Evolutionary conservation across 1,284 basidiomycete genomes (phyloP), one percentile per base, ranked within the genome.

Genomic region (Dichomitus squalens): DNA sequence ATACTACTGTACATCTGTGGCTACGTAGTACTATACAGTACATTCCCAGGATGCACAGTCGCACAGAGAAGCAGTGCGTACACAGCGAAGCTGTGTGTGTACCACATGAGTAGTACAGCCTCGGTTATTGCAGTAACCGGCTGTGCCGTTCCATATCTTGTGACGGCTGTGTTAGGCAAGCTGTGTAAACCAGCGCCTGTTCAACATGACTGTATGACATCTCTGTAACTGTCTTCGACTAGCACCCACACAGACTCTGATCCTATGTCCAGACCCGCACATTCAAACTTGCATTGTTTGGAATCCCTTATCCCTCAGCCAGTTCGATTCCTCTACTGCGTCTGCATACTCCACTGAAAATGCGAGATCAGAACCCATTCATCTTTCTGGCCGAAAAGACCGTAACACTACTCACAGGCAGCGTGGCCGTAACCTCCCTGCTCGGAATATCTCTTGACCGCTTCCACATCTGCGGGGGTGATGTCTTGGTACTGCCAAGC

Each of bases 401-500:
- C 16, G 7, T 9, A 23, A 29, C 7, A 16, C 9, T 7, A 53
- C 52, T 47, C 31, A 53, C 52, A 11, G 39, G 44, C 44, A 16
- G 21, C 44, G 9, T 39, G 11, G 12, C 47, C 57, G 20, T 41
- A 18, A 7, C 38, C 31, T 40, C 47, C 43, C 20, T 58, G 36
- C 21, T n/a, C 38, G 40, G 50, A 51, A 33, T 51, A 53, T n/a
- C 41, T 41, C 33, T 51, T 49, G 18, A 49, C 5, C 35, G 33
- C 46, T 33, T 40, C 25, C 14, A 57, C 23, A n/a, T 53, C 55
- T 2, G 48, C 50, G n/a, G 18, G n/a, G 6, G 36, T 57, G n/a
- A 50, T 21, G 49, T 57, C 55, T 9, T 57, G 43, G 23, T 38
- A 57, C 21, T 53, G 55, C 8, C 9, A 43, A 25, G 44, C 18